Evolutionary conservation across 495 filamentous ascomycete genomes (phyloP), one percentile per base, ranked within the genome.

Genomic region (Tirmania nivea): DNA sequence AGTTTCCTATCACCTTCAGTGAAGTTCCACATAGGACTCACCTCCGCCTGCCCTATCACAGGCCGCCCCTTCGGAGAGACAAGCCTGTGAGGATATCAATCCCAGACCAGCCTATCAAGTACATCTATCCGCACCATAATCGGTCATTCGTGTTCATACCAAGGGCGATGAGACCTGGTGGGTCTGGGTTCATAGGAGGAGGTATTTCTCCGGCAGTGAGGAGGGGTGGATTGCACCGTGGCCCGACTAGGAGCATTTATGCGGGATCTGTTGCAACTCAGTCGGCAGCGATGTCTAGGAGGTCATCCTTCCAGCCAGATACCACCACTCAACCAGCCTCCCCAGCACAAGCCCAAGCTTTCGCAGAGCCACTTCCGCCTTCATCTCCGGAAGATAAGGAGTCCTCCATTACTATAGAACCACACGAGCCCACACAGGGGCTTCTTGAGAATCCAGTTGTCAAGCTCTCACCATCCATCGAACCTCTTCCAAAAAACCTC

Each of bases 81-180:
- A 99, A 96, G 62, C 92, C 92, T 11, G 90, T 96, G 31, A 80
- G 90, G 48, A 84, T 99, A 54, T 94, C 87, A 25, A 72, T 99
- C 47, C 90, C 90, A 8, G 76, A 81, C 19, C 65, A 75, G 16
- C 76, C 75, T 50, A 78, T 86, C 19, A 77, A 83, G 48, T 95
- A 94, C 65, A 89, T 95, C 45, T 94, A 89, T 66, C 90, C 90
- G 8, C 78, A 84, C 10, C 73, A 73, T 50, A 86, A 94, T 53
- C 75, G 90, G 53, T 95, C 90, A 0, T 99, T 99, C 63, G 92
- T 96, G 59, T 99, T 99, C 68, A 99, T 99, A 54, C 90, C 90
- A 16, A 75, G 90, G 60, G 89, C 90, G 14, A 75, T 92, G 67
- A 76, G 90, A 59, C 92, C 92, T 42, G 94, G 62, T 12, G 62